Base-by-base conservation (phyloP, 2,329 filamentous ascomycete genomes). In the Apiospora kogelbergensis region DNA sequence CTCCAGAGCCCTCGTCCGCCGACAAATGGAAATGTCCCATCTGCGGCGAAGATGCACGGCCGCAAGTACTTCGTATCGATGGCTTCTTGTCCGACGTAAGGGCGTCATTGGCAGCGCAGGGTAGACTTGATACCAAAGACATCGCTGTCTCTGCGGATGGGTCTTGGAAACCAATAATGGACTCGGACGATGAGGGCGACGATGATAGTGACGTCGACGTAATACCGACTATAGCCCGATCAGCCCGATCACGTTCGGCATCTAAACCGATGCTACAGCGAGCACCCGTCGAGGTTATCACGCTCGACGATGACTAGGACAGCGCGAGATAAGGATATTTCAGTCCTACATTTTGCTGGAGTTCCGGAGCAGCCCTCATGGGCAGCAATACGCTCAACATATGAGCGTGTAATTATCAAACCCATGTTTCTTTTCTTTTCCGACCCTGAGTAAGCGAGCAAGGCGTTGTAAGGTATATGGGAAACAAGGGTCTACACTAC, bases 11-110 rank as follows among this genome's bases (percentile, higher is more conserved):
- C 10, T 85, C 84, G 1, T 80, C 86, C 68, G 83, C 88, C 0
- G 93, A 96, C 75, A 88, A 88, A 67, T 98, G 95, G 94, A 91
- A 88, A 71, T 99, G 96, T 74, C 96, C 96, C 0, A 89, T 97
- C 40, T 98, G 95, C 78, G 84, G 85, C 33, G 83, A 81, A 41
- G 95, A 98, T 78, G 94, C 92, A 13, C 87, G 95, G 17, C 96
- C 95, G 0, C 83, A 84, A 30, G 87, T 83, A 70, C 85, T 98
- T 1, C 79, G 89, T 2, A 82, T 95, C 6, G 95, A 98, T 75
- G 87, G 87, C 1, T 98, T 94, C 76, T 83, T 98, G 60, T 76
- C 84, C 15, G 80, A 86, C 0, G 89, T 98, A 0, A 85, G 89
- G 17, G 74, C 79, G 1, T 78, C 85, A 63, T 81, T 97, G 13